phyloP scores from a whole-genome alignment of 495 filamentous ascomycete genomes.

The Neurospora sp. region DNA sequence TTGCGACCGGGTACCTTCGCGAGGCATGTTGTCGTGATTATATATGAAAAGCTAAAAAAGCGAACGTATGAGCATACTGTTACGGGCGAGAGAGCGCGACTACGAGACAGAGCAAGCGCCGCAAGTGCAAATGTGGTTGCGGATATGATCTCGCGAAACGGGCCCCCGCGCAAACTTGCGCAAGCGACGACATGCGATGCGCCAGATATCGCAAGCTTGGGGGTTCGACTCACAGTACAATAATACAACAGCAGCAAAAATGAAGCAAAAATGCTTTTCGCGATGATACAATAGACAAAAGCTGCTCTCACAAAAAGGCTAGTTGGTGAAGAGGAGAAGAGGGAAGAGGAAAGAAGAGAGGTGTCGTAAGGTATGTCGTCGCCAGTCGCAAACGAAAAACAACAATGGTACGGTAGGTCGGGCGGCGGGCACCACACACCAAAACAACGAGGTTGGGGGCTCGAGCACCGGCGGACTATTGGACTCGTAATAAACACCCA shows the following conservation, averaged over 20 bases:
- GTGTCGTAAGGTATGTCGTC: neutral
- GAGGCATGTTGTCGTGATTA: conserved; percentile 32
- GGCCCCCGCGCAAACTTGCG: neutral
- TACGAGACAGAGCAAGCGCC: neutral
- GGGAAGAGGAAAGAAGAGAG: neutral
- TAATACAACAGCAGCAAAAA: neutral
- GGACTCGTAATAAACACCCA: neutral
- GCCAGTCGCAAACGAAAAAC: neutral
- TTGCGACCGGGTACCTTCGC: conserved; percentile 45
- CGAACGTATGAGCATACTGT: neutral
- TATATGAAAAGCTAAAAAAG: neutral
- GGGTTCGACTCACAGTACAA: neutral
- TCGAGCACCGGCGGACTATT: neutral
- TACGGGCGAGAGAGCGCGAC: neutral
- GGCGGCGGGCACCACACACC: neutral
- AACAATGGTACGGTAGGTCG: neutral
- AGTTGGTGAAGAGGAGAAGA: neutral
- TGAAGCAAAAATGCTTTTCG: neutral
- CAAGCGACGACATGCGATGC: neutral
- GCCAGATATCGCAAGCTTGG: neutral
- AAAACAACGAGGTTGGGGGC: neutral
- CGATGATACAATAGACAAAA: neutral
- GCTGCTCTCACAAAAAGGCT: neutral
- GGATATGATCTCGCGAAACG: neutral
- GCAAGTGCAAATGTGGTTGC: neutral